Evolutionary conservation across 1,284 basidiomycete species (phyloP), one percentile per base, ranked within the genome.

Genomic region (Meira miltonrushii): DNA sequence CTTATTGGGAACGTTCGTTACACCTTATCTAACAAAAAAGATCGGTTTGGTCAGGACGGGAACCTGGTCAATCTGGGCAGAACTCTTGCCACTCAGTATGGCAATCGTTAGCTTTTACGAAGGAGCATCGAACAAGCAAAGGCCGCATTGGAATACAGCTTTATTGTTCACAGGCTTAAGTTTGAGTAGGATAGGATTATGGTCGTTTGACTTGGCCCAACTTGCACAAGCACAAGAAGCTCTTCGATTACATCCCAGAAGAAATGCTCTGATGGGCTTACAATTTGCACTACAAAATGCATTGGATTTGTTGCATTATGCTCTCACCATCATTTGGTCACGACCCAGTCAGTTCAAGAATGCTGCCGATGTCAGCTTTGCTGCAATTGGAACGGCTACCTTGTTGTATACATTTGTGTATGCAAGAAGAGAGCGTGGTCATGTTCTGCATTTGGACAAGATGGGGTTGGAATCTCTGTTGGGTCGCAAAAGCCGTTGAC

Each of bases 181-280:
- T 12, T 64, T 82, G 1, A 82, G 81, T 0, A 75, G 83, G 7
- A 80, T 83, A 33, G 83, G 83, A 0, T 74, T 84, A 0, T 84
- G 83, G 83, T 79, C 80, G 0, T 84, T 84, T 64, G 83, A 84
- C 61, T 78, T 84, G 9, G 79, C 79, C 23, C 83, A 84, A 59
- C 75, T 83, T 21, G 81, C 83, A 48, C 79, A 83, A 62, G 59
- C 68, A 8, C 68, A 72, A 33, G 60, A 57, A 0, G 67, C 67
- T 2, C 59, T 71, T 1, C 60, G 55, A 28, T 61, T 58, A 8
- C 59, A 63, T 3, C 65, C 62, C 2, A 61, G 69, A 13, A 65
- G 65, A 39, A 70, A 69, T 37, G 63, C 62, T 2, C 43, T 71
- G 13, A 68, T 66, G 65, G 70, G 64, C 17, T 49, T 71, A 41